These are phyloP conservation scores for Thelonectria blattea DNA, from an alignment of 2,329 filamentous ascomycete genomes.

Conservation along the genomic window DNA sequence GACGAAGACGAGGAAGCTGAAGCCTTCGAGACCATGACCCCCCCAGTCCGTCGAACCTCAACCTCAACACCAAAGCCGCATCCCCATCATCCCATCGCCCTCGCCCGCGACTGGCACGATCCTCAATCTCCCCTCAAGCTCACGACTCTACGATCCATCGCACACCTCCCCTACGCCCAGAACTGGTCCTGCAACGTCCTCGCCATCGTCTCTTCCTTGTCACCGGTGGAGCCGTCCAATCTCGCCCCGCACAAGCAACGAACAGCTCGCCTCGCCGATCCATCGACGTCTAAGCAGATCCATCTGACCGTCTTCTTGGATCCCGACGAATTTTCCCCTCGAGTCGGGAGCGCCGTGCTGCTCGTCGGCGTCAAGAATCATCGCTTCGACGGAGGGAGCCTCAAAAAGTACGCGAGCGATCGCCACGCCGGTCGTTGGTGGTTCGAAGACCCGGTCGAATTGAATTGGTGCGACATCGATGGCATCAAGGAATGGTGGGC, in stretches of 20 bases:
- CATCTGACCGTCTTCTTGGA: constrained; percentile 62
- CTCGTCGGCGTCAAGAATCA: constrained; percentile 65
- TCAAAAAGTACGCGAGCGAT: constrained; percentile 54
- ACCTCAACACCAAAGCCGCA: neutral
- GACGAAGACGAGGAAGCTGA: constrained; percentile 35
- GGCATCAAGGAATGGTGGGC: constrained; percentile 55
- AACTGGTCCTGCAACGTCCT: constrained; percentile 65
- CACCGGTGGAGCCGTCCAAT: constrained; percentile 54
- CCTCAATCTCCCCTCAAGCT: constrained; percentile 55
- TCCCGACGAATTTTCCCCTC: constrained; percentile 54
- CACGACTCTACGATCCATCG: constrained; percentile 56
- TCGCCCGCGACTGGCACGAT: constrained; percentile 51
- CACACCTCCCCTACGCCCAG: constrained; percentile 60
- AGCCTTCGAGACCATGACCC: constrained; percentile 46
- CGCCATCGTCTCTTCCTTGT: constrained; percentile 55
- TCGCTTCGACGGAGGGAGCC: constrained; percentile 54
- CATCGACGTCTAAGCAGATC: constrained; percentile 58
- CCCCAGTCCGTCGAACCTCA: constrained; percentile 19
- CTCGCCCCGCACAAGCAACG: constrained; percentile 58
- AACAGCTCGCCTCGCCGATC: constrained; percentile 57
- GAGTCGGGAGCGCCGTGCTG: constrained; percentile 56
- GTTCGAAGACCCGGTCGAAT: constrained; percentile 53
- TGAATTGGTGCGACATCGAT: constrained; percentile 57
- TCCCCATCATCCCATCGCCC: constrained; percentile 38
- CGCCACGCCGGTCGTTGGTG: constrained; percentile 52